A percentile compares a stretch with the other conserved stretches of the same genome.
These are phyloP conservation scores for Phanerochaete carnosa DNA, from an alignment of 768 basidiomycete species.

Conservation along the genomic window DNA sequence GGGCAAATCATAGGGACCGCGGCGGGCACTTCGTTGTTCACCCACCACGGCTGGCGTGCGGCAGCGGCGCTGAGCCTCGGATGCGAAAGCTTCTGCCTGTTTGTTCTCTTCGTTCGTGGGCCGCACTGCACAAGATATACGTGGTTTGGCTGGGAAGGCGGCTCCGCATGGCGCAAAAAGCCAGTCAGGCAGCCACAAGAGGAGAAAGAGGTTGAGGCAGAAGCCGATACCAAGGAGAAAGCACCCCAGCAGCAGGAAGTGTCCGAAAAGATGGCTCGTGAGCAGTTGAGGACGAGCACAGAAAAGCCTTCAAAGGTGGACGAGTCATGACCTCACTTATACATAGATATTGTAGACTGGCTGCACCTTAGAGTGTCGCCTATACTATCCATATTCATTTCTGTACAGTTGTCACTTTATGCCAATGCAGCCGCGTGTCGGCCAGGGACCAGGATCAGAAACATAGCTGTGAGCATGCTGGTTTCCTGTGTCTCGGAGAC, in stretches of 20 bases:
- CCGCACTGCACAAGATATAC: conserved; percentile 55
- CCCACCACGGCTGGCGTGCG: conserved; percentile 66
- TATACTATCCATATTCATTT: no score
- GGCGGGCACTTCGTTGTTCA: conserved; percentile 69
- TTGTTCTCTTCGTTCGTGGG: conserved; percentile 60
- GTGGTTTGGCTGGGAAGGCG: conserved; percentile 67
- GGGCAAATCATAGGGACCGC: conserved; percentile 85
- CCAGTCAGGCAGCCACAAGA: background rate
- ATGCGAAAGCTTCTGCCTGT: conserved; percentile 51
- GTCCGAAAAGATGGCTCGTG: background rate
- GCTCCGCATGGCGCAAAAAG: conserved; percentile 22
- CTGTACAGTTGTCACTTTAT: no score
- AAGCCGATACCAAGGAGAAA: background rate
- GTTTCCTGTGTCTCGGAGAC: no score
- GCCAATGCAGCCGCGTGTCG: no score
- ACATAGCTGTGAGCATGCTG: no score
- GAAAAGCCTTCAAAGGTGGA: background rate
- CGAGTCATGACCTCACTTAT: background rate
- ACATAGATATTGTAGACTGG: background rate
- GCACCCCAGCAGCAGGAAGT: background rate
- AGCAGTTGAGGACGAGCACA: background rate
- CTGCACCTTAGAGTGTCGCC: no score
- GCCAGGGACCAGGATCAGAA: no score
- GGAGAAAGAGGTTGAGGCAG: background rate
- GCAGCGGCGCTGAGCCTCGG: conserved; percentile 60